Percentiles rank a stretch among this genome's conserved stretches.
phyloP scores from a whole-genome alignment of 2,329 filamentous ascomycete genomes.

The Triangularia verruculosa region DNA sequence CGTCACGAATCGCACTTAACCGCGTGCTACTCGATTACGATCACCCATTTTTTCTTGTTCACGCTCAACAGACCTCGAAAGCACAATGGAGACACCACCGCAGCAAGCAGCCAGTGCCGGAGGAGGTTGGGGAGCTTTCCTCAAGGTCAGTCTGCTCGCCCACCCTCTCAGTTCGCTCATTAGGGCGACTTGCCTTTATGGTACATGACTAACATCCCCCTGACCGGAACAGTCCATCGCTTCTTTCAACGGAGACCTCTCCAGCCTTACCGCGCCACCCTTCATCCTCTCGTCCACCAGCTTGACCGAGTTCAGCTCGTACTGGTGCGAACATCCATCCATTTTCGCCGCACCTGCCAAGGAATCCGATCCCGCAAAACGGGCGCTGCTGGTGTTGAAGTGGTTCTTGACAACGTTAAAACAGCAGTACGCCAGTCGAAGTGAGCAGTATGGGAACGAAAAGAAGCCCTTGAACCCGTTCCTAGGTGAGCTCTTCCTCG shows the following conservation, averaged over 20 bases:
- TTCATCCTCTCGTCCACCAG: constrained; percentile 79
- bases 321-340: constrained; percentile 76
- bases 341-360: constrained; percentile 79
- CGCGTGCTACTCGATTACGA: neutral
- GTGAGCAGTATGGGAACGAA: constrained; percentile 80
- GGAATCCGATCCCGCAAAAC: constrained; percentile 76
- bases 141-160: constrained; percentile 41
- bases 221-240: constrained; percentile 60
- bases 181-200: neutral
- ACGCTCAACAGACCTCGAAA: neutral
- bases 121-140: constrained; percentile 51
- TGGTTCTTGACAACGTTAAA: constrained; percentile 95
- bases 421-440: constrained; percentile 73
- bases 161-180: constrained; percentile 1
- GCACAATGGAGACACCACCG: constrained; percentile 19
- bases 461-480: constrained; percentile 99
- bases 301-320: constrained; percentile 75
- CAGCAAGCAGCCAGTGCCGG: constrained; percentile 39
- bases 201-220: neutral
- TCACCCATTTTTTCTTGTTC: neutral
- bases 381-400: constrained; percentile 83
- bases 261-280: constrained; percentile 75
- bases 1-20: neutral
- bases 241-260: constrained; percentile 78
- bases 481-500: constrained; percentile 89